phyloP scores from a whole-genome alignment of 1,284 basidiomycete species.

The Athelia sp. region DNA sequence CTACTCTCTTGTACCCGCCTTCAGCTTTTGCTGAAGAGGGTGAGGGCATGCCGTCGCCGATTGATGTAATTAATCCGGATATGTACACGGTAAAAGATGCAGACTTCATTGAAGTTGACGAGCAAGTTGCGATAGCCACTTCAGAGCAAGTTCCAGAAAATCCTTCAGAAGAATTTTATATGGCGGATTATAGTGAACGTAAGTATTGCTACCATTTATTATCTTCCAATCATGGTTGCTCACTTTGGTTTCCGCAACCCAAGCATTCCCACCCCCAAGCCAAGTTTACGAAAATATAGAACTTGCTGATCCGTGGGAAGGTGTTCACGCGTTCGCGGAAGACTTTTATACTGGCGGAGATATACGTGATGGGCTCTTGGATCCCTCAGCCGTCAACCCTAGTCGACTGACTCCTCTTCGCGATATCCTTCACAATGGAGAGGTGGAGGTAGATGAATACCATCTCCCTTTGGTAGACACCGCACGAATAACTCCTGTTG shows the following conservation, averaged over 20 bases:
- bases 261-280: slow-evolving; percentile 17
- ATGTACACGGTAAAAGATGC: no score
- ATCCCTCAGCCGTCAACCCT: neutral
- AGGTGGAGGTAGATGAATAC: no score
- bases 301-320: slow-evolving; percentile 45
- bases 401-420: neutral
- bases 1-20: no score
- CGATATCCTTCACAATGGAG: no score
- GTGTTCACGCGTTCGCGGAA: slow-evolving; percentile 45
- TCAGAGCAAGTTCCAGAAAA: no score
- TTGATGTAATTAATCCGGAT: no score
- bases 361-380: slow-evolving; percentile 6
- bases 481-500: no score
- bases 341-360: slow-evolving; percentile 42
- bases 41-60: neutral
- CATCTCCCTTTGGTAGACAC: no score
- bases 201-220: neutral
- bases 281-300: slow-evolving; percentile 19
- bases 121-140: no score
- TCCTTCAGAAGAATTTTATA: no score
- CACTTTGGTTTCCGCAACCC: neutral
- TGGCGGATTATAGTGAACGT: no score
- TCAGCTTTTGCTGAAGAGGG: neutral
- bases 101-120: no score
- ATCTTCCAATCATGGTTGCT: neutral